phyloP scores from a whole-genome alignment of 768 basidiomycete species.

The Lactarius hengduanensis region DNA sequence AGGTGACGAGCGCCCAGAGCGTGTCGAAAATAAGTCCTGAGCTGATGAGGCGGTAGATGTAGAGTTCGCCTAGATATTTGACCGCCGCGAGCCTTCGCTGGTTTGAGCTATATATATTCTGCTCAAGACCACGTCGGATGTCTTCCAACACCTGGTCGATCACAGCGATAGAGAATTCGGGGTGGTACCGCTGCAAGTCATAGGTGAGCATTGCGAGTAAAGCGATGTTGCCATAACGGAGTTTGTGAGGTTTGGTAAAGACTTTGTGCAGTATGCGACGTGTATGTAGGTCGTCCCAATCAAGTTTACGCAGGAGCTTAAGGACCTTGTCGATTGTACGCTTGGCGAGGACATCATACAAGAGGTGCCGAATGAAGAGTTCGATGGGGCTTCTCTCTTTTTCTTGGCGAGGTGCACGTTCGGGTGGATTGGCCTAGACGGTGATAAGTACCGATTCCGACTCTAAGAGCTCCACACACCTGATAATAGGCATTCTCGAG shows the following conservation, averaged over 20 bases:
- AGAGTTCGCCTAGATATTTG: constrained; percentile 95
- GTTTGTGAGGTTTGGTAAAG: constrained; percentile 98
- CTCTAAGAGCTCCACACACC: constrained; percentile 42
- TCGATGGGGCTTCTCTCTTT: constrained; percentile 86
- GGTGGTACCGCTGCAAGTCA: constrained; percentile 90
- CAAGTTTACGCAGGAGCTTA: constrained; percentile 86
- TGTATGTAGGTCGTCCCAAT: constrained; percentile 81
- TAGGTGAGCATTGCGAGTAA: constrained; percentile 93
- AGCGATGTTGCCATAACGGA: constrained; percentile 87
- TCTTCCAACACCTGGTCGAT: constrained; percentile 97
- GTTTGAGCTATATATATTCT: constrained; percentile 93
- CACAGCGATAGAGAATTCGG: constrained; percentile 81
- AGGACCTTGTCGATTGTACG: constrained; percentile 95
- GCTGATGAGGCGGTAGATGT: constrained; percentile 90
- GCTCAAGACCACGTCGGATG: constrained; percentile 84
- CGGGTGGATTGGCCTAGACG: constrained; percentile 91
- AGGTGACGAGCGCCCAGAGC: constrained; percentile 91
- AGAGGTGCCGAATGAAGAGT: constrained; percentile 92
- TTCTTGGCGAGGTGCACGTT: constrained; percentile 80
- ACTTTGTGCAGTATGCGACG: constrained; percentile 73
- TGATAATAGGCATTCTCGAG: constrained; percentile 99
- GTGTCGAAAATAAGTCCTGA: constrained; percentile 91
- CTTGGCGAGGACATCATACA: constrained; percentile 90
- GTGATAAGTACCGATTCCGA: constrained; percentile 18
- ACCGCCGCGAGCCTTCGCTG: constrained; percentile 89